Percentiles rank a stretch among this genome's conserved stretches.
These are phyloP conservation scores for Diospyros lotus DNA, from an alignment of 148 eudicot species.

Conservation along the genomic window DNA sequence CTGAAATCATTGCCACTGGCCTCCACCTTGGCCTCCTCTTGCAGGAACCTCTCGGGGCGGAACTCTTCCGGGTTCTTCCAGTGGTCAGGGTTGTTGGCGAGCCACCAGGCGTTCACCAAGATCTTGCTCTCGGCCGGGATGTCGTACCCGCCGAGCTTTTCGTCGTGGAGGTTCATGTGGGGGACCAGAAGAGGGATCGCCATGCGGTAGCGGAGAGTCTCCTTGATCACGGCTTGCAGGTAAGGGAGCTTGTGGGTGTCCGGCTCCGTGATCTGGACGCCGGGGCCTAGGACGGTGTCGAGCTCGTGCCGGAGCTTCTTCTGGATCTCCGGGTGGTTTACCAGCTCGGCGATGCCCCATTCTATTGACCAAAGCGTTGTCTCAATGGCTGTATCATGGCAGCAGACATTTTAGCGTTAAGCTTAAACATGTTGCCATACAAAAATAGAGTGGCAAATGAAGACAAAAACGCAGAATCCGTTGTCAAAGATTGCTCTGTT, in stretches of 20 bases:
- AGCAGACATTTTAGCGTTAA: neutral
- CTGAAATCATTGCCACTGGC: constrained; percentile 78
- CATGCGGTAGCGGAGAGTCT: constrained; percentile 73
- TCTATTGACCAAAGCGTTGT: constrained; percentile 88
- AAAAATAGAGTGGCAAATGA: too few species aligned
- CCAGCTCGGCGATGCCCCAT: constrained; percentile 83
- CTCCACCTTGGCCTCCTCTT: constrained; percentile 79
- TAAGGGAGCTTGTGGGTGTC: constrained; percentile 61
- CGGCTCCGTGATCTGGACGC: constrained; percentile 63
- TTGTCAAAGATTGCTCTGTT: too few species aligned
- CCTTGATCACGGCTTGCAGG: constrained; percentile 80
- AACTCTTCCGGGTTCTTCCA: constrained; percentile 89
- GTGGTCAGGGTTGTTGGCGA: constrained; percentile 72
- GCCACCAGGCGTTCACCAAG: constrained; percentile 83
- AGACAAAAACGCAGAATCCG: too few species aligned
- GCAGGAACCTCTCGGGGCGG: constrained; percentile 82
- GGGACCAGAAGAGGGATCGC: constrained; percentile 79
- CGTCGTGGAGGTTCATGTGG: constrained; percentile 87
- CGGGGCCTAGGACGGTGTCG: constrained; percentile 56
- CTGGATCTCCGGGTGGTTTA: constrained; percentile 79
- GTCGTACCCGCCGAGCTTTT: constrained; percentile 61
- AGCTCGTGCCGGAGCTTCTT: constrained; percentile 60
- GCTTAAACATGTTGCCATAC: too few species aligned
- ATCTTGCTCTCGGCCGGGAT: constrained; percentile 87
- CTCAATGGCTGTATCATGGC: constrained; percentile 58